Percentiles rank a stretch among this genome's conserved stretches.
Evolutionary conservation across 306 rosid genomes (phyloP).

Genomic region (Pueraria montana): DNA sequence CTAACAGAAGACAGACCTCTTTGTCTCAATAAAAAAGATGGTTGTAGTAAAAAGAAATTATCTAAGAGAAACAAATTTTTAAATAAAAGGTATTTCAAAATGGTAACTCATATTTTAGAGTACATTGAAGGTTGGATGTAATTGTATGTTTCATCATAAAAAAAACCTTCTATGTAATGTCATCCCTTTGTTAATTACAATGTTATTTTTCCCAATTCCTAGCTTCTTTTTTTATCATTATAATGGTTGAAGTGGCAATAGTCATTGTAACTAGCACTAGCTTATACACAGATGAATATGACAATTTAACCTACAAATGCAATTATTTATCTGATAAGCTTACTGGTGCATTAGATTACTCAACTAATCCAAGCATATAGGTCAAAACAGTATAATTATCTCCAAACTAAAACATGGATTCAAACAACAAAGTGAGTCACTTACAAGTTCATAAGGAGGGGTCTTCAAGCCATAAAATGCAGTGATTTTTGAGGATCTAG

Average conservation of each 20-base stretch:
- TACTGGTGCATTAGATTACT: constrained; percentile 7
- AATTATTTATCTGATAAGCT: constrained; percentile 17
- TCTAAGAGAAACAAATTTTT: constrained; percentile 20
- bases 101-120: not conserved
- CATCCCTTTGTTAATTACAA: not conserved
- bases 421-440: constrained; percentile 47
- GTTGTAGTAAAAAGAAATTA: not conserved
- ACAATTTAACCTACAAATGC: constrained; percentile 22
- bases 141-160: constrained; percentile 3
- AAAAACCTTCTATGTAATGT: constrained; percentile 9
- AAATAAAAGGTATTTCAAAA: not conserved
- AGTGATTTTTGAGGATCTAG: constrained; percentile 60
- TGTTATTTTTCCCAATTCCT: not conserved
- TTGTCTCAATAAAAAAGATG: not conserved
- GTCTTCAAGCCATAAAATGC: constrained; percentile 87
- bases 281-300: constrained; percentile 13
- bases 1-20: not conserved
- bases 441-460: constrained; percentile 89
- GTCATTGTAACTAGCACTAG: constrained; percentile 1
- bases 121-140: constrained; percentile 4
- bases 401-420: constrained; percentile 26
- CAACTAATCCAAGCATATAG: constrained; percentile 30
- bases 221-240: constrained; percentile 19
- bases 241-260: constrained; percentile 3
- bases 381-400: constrained; percentile 36